Conservation (phyloP, 129 eudicot genomes). For the Daucus carota region DH1_v3.0 NC_030383.2:64240501-64241000, state of each 20-base stretch:
- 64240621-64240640: background rate
- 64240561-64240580: conserved; percentile 7
- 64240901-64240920: background rate
- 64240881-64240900: conserved; percentile 16
- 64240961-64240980: background rate
- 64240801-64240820: conserved; percentile 4
- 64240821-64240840: conserved; percentile 1
- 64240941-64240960: too few species aligned
- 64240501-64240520: background rate
- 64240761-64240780: background rate
- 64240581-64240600: conserved; percentile 6
- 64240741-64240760: background rate
- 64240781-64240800: background rate
- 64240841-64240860: conserved; percentile 9
- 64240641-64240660: background rate
- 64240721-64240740: background rate
- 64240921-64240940: background rate
- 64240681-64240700: conserved; percentile 15
- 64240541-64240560: background rate
- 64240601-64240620: background rate
- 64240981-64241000: too few species aligned
- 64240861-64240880: conserved; percentile 15
- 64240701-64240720: conserved; percentile 9
- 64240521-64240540: conserved; percentile 6
- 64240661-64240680: conserved; percentile 2